Evolutionary conservation across 345 rosid species (phyloP).

Genomic region (Arabis hirsuta): DNA sequence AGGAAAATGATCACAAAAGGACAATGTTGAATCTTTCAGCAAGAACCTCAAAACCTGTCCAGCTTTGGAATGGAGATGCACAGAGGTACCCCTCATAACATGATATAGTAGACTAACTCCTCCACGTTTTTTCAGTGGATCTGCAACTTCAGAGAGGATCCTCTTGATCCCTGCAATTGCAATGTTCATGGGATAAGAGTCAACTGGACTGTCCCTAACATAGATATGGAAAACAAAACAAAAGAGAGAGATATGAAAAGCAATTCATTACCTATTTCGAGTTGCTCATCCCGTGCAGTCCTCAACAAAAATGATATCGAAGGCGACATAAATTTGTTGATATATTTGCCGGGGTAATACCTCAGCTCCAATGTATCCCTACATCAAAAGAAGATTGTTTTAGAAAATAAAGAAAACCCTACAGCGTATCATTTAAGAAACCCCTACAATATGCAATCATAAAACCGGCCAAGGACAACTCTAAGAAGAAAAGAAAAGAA

Average conservation of each 20-base stretch:
- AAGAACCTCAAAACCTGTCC: slow-evolving; percentile 50
- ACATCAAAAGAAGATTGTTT: background rate
- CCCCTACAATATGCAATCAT: background rate
- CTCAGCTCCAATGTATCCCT: slow-evolving; percentile 71
- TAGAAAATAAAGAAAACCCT: background rate
- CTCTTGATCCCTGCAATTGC: slow-evolving; percentile 56
- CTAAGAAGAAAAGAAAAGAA: background rate
- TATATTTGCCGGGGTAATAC: slow-evolving; percentile 57
- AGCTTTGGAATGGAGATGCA: slow-evolving; percentile 72
- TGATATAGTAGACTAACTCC: slow-evolving; percentile 59
- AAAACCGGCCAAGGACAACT: background rate
- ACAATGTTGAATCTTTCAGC: slow-evolving; percentile 51
- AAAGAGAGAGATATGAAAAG: background rate
- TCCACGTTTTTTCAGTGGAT: slow-evolving; percentile 52
- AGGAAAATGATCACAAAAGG: slow-evolving; percentile 52
- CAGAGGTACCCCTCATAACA: slow-evolving; percentile 61
- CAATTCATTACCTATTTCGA: slow-evolving; percentile 54
- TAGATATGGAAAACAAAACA: background rate
- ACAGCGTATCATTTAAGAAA: background rate
- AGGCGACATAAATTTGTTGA: slow-evolving; percentile 64
- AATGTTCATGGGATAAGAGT: slow-evolving; percentile 22
- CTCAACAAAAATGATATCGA: slow-evolving; percentile 74
- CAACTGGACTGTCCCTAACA: slow-evolving; percentile 20
- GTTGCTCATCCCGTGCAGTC: slow-evolving; percentile 59
- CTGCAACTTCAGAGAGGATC: slow-evolving; percentile 62